A percentile compares a stretch with the other conserved stretches of the same genome.
These are phyloP conservation scores for Paratinospora sagittata DNA, from an alignment of 164 flowering plant genomes.

Conservation along the genomic window DNA sequence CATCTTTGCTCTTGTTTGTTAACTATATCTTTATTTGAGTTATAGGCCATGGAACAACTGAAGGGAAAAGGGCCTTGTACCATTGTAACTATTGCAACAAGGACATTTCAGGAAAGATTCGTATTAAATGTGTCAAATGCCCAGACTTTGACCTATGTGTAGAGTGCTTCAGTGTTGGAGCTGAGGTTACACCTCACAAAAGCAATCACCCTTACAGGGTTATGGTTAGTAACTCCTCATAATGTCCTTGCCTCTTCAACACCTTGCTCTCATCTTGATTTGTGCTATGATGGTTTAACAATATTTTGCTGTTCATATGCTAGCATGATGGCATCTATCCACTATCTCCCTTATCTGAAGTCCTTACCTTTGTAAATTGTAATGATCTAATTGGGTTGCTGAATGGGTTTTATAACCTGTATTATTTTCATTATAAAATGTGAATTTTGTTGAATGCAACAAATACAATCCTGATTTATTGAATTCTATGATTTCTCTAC, in stretches of 20 bases:
- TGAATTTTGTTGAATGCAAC: background rate
- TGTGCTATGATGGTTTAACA: background rate
- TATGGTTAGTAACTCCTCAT: constrained; percentile 51
- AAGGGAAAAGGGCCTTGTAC: constrained; percentile 63
- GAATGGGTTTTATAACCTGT: background rate
- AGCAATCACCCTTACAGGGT: constrained; percentile 83
- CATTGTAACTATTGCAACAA: constrained; percentile 85
- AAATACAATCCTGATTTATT: background rate
- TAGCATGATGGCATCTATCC: background rate
- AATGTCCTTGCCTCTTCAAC: background rate
- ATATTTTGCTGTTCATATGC: background rate
- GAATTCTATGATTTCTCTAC: background rate
- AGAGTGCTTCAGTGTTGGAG: constrained; percentile 91
- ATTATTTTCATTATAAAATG: background rate
- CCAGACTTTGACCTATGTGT: constrained; percentile 87
- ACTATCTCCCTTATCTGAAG: background rate
- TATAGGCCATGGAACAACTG: constrained; percentile 51
- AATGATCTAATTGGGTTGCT: too few relatives aligned
- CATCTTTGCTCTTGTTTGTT: background rate
- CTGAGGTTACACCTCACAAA: constrained; percentile 77
- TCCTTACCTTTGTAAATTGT: background rate
- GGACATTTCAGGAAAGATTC: constrained; percentile 68
- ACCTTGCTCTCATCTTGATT: background rate
- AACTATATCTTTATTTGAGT: constrained; percentile 7
- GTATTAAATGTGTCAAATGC: constrained; percentile 63